Percentiles rank a stretch among this genome's conserved stretches.
Conservation (phyloP, 2,329 filamentous ascomycete species). For the Dothistroma pini region DNA sequence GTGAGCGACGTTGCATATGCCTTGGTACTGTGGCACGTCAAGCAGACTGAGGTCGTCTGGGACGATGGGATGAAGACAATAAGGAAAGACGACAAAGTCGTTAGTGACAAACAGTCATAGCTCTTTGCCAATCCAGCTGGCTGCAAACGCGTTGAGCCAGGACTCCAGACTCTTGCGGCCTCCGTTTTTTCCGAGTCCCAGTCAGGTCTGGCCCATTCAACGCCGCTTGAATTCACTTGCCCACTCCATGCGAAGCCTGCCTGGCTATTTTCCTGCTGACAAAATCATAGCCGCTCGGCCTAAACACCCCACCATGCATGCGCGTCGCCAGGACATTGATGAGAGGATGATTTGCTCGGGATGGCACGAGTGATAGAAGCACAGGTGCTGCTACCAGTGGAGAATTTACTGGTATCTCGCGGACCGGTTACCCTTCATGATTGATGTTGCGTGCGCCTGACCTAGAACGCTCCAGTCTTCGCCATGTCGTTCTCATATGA, state of each 20-base stretch:
- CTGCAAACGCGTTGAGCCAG: not conserved
- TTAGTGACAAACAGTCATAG: not conserved
- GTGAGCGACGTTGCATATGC: not conserved
- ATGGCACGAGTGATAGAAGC: not conserved
- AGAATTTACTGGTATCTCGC: not conserved
- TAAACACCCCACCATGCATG: not conserved
- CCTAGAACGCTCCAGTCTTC: not conserved
- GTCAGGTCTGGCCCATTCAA: not conserved
- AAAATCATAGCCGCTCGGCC: not conserved
- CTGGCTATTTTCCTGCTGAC: not conserved
- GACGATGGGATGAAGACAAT: not conserved
- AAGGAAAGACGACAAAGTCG: not conserved
- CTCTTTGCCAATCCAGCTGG: not conserved
- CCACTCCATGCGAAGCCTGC: not conserved
- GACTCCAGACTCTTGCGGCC: not conserved
- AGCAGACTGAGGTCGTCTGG: not conserved
- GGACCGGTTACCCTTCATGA: not conserved
- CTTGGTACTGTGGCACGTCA: constrained; percentile 1
- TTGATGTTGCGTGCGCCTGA: not conserved
- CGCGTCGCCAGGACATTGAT: not conserved
- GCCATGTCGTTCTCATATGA: not conserved
- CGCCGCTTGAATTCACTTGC: not conserved
- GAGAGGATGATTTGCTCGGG: not conserved
- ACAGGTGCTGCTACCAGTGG: not conserved
- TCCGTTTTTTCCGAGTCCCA: not conserved